Evolutionary conservation across 164 flowering plant species (phyloP).

Genomic region (Berberis vulgaris): DNA sequence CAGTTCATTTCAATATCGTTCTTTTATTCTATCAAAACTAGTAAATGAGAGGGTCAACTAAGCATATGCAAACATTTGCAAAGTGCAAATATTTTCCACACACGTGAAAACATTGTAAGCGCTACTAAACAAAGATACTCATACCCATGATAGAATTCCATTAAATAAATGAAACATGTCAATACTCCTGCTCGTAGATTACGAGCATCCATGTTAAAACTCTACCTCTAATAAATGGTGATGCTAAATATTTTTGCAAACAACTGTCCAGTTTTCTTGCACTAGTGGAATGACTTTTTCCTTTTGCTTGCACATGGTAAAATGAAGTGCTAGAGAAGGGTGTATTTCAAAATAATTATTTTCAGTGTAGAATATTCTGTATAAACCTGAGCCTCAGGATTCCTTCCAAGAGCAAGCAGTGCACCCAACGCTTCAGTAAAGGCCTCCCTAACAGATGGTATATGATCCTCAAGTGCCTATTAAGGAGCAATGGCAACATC

Average conservation of each 20-base stretch:
- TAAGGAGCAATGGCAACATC: conserved; percentile 3
- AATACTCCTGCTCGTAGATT: too few relatives aligned
- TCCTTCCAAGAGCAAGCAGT: conserved; percentile 91
- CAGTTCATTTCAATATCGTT: too few relatives aligned
- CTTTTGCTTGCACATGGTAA: conserved; percentile 68
- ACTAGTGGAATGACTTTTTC: conserved; percentile 46
- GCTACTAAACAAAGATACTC: too few relatives aligned
- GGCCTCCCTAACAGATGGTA: conserved; percentile 80
- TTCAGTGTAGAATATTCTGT: not conserved
- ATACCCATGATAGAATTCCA: too few relatives aligned
- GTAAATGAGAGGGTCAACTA: too few relatives aligned
- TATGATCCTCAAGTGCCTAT: conserved; percentile 90
- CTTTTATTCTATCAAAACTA: too few relatives aligned
- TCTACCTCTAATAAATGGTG: conserved; percentile 77
- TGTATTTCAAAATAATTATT: not conserved
- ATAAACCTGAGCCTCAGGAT: conserved; percentile 82
- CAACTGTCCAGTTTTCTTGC: conserved; percentile 77
- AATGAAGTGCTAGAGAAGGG: not conserved
- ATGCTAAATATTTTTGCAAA: conserved; percentile 63
- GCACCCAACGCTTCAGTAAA: conserved; percentile 96
- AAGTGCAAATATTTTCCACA: too few relatives aligned
- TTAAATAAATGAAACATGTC: too few relatives aligned
- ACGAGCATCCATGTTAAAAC: not conserved
- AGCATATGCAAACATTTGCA: too few relatives aligned
- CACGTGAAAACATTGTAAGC: too few relatives aligned